Base-by-base conservation (phyloP, 345 rosid species). In the Populus nigra region DNA sequence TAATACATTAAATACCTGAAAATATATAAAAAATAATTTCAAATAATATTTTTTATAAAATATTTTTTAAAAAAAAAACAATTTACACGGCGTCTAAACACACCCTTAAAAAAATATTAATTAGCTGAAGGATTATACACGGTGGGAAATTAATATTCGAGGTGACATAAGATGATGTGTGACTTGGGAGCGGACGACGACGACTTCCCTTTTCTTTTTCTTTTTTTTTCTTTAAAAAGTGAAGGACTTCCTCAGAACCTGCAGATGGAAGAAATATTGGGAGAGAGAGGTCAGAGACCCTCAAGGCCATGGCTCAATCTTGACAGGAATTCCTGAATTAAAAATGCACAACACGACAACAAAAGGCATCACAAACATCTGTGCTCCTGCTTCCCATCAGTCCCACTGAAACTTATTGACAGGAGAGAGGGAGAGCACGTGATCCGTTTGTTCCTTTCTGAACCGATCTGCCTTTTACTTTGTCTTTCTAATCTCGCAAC, bases 361-460 rank as follows among this genome's bases (percentile, higher is more conserved):
- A 29, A 65, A 74, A 65, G 29, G 5, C 47, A 16, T 66, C 77
- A 6, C 27, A 29, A 65, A 65, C 43, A 22, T 17, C 41, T 27
- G 5, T 69, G 72, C 72, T 12, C 10, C 41, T 65, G 69, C 61
- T 65, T 25, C 17, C 29, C 31, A 12, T 23, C 67, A 4, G 6
- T 25, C 11, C 45, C 45, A 41, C 45, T 0, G 45, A 41, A 41
- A 0, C 13, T 41, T 10, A 11, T 41, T 1, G 50, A 15, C 20
- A 50, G 25, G 25, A 17, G 12, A 61, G 7, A 66, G 63, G 27
- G 35, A 31, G 7, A 1, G 63, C 78, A 75, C 72, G 72, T 75
- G 78, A 75, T 66, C 22, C 66, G 61, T 17, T 65, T 65, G 70
- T 43, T 73, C 50, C 43, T 74, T 65, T 41, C 15, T 59, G 76